Conservation (phyloP, 202 grass and related monocot genomes). For the Tripidium arundinaceum region DNA sequence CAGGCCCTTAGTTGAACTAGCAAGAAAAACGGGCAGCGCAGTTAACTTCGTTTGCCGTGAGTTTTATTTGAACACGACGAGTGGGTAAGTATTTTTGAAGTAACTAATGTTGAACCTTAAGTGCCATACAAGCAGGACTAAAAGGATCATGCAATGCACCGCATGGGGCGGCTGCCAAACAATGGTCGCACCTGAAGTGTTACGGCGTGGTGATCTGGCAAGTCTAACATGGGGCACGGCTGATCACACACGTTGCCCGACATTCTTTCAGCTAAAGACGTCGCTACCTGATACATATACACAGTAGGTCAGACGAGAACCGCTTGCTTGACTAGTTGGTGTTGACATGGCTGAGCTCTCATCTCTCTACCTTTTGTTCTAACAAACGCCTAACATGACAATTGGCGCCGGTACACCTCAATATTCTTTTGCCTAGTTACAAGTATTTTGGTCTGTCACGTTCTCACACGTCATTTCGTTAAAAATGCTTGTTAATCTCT, state of each 20-base stretch:
- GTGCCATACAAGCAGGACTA: neutral
- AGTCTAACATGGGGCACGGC: constrained; percentile 8
- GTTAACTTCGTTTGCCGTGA: too few species aligned
- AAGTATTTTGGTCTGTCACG: neutral
- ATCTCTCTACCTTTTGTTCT: neutral
- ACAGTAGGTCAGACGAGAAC: neutral
- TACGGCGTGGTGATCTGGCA: neutral
- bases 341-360: constrained; percentile 19
- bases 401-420: neutral
- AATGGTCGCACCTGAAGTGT: neutral
- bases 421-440: neutral
- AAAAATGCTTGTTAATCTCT: constrained; percentile 13
- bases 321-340: neutral
- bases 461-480: constrained; percentile 20
- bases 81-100: neutral
- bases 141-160: neutral
- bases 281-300: neutral
- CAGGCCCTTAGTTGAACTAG: too few species aligned
- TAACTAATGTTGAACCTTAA: neutral
- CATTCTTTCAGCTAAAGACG: constrained; percentile 18
- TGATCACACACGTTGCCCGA: constrained; percentile 9
- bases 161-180: neutral
- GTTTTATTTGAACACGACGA: neutral
- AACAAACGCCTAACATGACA: constrained; percentile 26
- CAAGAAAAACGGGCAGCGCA: too few species aligned